phyloP scores from a whole-genome alignment of 768 basidiomycete species.

The Suillus clintonianus region DNA sequence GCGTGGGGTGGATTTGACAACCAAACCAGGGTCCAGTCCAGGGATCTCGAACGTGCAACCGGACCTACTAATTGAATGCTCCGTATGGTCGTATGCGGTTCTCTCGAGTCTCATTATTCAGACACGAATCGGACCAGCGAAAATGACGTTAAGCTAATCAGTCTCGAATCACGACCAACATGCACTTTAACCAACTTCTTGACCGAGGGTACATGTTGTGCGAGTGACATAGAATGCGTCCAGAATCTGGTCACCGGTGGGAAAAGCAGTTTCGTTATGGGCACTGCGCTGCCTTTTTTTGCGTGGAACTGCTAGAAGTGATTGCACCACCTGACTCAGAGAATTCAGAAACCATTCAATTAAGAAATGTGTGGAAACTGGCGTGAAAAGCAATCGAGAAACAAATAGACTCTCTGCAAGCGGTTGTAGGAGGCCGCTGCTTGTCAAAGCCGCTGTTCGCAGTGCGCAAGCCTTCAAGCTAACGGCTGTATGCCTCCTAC shows the following conservation, averaged over 20 bases:
- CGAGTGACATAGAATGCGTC: background rate
- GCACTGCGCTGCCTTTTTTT: no score
- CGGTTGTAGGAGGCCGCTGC: background rate
- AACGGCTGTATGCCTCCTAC: no score
- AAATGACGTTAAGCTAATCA: background rate
- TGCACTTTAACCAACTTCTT: background rate
- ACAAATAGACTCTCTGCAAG: background rate
- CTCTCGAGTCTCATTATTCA: background rate
- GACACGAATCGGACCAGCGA: background rate
- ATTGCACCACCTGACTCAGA: no score
- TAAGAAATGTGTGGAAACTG: background rate
- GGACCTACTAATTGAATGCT: background rate
- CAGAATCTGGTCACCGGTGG: no score
- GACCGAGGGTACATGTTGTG: background rate
- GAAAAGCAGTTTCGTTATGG: no score
- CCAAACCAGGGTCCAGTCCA: background rate
- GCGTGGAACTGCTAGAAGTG: no score
- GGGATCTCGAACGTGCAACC: background rate
- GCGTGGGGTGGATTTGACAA: no score
- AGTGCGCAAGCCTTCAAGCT: background rate
- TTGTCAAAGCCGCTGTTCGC: background rate
- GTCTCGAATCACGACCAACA: background rate
- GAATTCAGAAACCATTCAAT: no score
- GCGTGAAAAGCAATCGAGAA: background rate
- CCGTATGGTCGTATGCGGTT: background rate